Base-by-base conservation (phyloP, 1,284 basidiomycete species). In the Coriolopsis trogii region DNA sequence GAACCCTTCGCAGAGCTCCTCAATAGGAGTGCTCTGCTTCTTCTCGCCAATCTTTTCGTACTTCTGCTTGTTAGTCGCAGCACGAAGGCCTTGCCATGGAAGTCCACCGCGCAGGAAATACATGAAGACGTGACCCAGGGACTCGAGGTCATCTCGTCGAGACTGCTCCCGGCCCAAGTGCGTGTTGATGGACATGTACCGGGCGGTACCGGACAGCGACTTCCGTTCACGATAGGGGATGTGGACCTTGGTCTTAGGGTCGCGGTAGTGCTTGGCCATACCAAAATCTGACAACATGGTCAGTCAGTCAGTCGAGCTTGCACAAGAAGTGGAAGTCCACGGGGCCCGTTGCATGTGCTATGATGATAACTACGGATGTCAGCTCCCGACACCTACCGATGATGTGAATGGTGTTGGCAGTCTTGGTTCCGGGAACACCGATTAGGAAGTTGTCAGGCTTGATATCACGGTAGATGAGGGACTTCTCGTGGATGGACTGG, bases 361-460 rank as follows among this genome's bases (percentile, higher is more conserved):
- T n/a, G n/a, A n/a, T n/a, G n/a, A n/a, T n/a, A n/a, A n/a, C n/a
- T n/a, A n/a, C n/a, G n/a, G n/a, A n/a, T n/a, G n/a, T n/a, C n/a
- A n/a, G n/a, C n/a, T n/a, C n/a, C 7, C 33, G 44, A 30, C 21
- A 70, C 83, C 51, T 60, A 89, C 87, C 87, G 64, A 98, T 98
- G 61, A 98, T 89, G 74, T 95, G 91, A 62, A 98, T 87, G 15
- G 84, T 79, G 67, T 96, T 95, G 49, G 94, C 91, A 28, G 80
- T 90, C 77, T 95, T 97, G 39, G 91, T 95, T 31, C 84, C 85
- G n/a, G 95, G 91, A 12, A 95, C 89, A 50, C 96, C 96, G 68
- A 99, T 94, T 59, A 99, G 77, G 72, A 99, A 98, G 77, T 99
- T 98, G 78, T 98, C 96, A 41, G 96, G 96, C 71, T 98, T 98